Conservation (phyloP, 768 basidiomycete species). For the Lyophyllum semitale region DNA sequence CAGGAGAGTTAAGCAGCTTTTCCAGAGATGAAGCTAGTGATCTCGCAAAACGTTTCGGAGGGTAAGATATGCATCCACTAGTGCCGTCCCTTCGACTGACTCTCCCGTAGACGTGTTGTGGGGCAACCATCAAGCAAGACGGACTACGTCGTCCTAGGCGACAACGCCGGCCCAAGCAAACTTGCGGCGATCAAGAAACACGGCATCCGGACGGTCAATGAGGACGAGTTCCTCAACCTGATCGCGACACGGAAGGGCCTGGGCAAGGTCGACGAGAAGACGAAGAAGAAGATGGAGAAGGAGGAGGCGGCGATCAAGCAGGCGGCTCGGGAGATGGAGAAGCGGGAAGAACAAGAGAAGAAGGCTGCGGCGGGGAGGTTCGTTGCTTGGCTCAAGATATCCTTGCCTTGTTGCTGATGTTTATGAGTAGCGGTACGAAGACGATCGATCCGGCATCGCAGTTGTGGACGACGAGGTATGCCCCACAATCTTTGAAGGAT, state of each 20-base stretch:
- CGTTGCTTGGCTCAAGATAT: neutral
- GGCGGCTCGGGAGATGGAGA: conserved; percentile 79
- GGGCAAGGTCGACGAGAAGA: conserved; percentile 72
- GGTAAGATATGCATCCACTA: conserved; percentile 49
- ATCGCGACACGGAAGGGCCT: conserved; percentile 72
- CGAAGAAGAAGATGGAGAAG: conserved; percentile 76
- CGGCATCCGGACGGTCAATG: conserved; percentile 70
- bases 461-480: conserved; percentile 95
- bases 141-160: conserved; percentile 85
- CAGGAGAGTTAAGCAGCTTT: conserved; percentile 86
- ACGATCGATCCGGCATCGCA: conserved; percentile 54
- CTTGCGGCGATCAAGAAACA: conserved; percentile 86
- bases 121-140: conserved; percentile 89
- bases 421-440: conserved; percentile 25
- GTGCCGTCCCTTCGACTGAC: neutral
- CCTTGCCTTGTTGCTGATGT: neutral
- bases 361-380: conserved; percentile 27
- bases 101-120: conserved; percentile 69
- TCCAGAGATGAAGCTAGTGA: conserved; percentile 87
- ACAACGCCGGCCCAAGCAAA: conserved; percentile 87
- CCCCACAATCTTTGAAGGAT: conserved; percentile 84
- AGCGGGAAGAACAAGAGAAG: conserved; percentile 59
- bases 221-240: conserved; percentile 85
- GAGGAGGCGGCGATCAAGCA: conserved; percentile 75
- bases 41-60: conserved; percentile 90